phyloP scores from a whole-genome alignment of 1,284 basidiomycete species.

The Chalciporus sp. region DNA sequence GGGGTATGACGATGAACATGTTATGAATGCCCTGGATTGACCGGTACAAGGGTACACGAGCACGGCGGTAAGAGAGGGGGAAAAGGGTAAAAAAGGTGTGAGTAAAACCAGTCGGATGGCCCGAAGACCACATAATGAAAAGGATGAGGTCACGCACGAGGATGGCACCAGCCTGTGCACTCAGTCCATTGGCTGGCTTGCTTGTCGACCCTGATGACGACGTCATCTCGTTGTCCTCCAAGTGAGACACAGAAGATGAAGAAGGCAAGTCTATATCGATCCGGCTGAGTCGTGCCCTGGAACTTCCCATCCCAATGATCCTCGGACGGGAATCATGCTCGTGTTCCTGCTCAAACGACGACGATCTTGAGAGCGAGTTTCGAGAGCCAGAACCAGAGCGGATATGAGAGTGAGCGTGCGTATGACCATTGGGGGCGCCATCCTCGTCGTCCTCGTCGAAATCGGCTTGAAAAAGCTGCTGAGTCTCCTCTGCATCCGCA shows the following conservation, averaged over 20 bases:
- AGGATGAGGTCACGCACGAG: constrained; percentile 53
- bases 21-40: constrained; percentile 82
- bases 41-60: constrained; percentile 5
- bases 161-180: constrained; percentile 87
- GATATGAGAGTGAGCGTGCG: not conserved
- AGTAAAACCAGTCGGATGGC: constrained; percentile 3
- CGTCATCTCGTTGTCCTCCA: constrained; percentile 7
- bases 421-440: not conserved
- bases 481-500: constrained; percentile 22
- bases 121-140: constrained; percentile 1
- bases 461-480: constrained; percentile 20
- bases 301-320: constrained; percentile 14
- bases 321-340: constrained; percentile 7
- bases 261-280: constrained; percentile 17
- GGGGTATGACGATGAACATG: constrained; percentile 81
- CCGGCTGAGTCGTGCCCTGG: constrained; percentile 25
- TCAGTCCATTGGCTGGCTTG: constrained; percentile 43
- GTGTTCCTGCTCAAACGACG: constrained; percentile 11
- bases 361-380: not conserved
- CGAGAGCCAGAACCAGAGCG: not conserved
- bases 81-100: not conserved
- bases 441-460: constrained; percentile 20
- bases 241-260: constrained; percentile 1
- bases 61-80: no score
- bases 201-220: constrained; percentile 13